Evolutionary conservation across 805 yeast species (phyloP).

Genomic region (Monosporozyma unispora): DNA sequence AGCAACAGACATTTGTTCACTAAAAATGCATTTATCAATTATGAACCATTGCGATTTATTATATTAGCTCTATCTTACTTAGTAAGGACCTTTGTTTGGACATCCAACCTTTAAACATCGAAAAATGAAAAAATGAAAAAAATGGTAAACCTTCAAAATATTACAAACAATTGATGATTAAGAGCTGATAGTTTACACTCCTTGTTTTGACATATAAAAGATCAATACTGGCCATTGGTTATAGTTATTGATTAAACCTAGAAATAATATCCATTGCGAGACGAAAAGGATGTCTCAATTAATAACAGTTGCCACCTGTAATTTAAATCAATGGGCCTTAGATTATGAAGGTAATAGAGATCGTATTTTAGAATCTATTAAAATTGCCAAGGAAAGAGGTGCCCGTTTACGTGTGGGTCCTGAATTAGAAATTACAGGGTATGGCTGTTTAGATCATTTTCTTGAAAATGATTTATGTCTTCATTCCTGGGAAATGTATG

Average conservation of each 20-base stretch:
- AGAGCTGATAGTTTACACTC: neutral
- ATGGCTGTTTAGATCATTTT: slow-evolving; percentile 91
- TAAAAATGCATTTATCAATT: neutral
- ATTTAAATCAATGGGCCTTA: slow-evolving; percentile 96
- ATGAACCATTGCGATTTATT: neutral
- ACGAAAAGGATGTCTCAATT: slow-evolving; percentile 60
- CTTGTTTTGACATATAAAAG: neutral
- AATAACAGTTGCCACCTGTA: slow-evolving; percentile 87
- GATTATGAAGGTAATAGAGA: slow-evolving; percentile 97
- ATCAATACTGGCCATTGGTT: neutral
- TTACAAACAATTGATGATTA: neutral
- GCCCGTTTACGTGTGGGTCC: slow-evolving; percentile 93
- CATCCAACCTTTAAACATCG: neutral
- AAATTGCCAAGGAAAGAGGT: slow-evolving; percentile 61
- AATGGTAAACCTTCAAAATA: neutral
- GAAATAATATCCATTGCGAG: neutral
- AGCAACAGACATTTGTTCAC: neutral
- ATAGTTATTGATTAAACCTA: neutral
- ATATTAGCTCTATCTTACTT: too few relatives aligned
- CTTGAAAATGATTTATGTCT: slow-evolving; percentile 79
- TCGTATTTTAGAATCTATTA: slow-evolving; percentile 74
- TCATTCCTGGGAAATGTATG: slow-evolving; percentile 93
- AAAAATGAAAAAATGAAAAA: neutral
- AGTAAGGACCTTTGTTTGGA: too few relatives aligned
- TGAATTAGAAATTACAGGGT: slow-evolving; percentile 89